Conservation (phyloP, 1,284 basidiomycete species). For the Irpex sp. region DNA sequence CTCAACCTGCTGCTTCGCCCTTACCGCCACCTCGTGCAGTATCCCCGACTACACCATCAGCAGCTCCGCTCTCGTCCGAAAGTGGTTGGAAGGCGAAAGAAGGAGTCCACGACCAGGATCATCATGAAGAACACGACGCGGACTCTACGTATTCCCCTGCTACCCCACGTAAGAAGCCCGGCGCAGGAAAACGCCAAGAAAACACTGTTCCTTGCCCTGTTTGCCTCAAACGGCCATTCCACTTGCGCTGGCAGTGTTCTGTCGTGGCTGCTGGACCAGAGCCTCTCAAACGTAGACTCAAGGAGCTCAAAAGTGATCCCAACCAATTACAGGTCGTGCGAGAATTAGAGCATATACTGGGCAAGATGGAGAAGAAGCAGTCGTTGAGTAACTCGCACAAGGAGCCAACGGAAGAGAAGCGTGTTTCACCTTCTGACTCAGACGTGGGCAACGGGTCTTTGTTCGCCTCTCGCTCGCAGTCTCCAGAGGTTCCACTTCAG, state of each 20-base stretch:
- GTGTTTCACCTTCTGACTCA: neutral
- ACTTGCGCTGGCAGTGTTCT: conserved; percentile 18
- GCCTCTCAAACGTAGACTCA: conserved; percentile 16
- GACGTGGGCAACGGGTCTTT: neutral
- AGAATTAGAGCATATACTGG: conserved; percentile 14
- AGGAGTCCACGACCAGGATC: conserved; percentile 7
- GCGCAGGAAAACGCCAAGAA: neutral
- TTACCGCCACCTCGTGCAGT: too few species aligned
- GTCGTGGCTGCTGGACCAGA: conserved; percentile 15
- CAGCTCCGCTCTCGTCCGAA: neutral
- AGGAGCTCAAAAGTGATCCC: conserved; percentile 12
- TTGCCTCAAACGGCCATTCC: conserved; percentile 14
- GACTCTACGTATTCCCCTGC: neutral
- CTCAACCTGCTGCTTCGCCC: too few species aligned
- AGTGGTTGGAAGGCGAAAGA: neutral
- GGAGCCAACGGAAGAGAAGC: neutral
- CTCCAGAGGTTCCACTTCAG: conserved; percentile 4
- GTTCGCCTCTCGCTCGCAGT: neutral
- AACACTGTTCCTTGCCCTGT: conserved; percentile 12
- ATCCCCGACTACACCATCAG: too few species aligned
- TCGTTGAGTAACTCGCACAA: neutral
- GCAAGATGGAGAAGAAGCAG: conserved; percentile 4
- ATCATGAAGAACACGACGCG: neutral
- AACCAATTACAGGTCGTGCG: conserved; percentile 11
- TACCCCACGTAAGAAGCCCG: neutral